Evolutionary conservation across 805 yeast genomes (phyloP), one percentile per base, ranked within the genome.

Genomic region (Teunomyces atbi): DNA sequence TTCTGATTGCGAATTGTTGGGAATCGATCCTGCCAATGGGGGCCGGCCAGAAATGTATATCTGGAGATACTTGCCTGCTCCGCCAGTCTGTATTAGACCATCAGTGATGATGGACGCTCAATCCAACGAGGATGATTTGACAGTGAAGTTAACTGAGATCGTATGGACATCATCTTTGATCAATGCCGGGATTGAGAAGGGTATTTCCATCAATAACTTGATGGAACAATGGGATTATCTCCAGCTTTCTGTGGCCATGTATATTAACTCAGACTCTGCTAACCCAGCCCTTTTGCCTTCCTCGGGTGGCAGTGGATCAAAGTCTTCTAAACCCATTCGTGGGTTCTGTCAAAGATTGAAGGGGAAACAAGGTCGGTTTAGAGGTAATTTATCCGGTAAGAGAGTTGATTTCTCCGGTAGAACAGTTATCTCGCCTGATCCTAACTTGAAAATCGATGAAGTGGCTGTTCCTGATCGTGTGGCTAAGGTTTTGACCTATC

Each of bases 151-250:
- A 48, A 89, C 98, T 0, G 99, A 94, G 68, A 89, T 94, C 51
- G 98, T 91, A 21, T 92, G 96, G 95, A 89, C 96, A 1, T 85
- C 94, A n/a, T 85, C 96, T 4, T 76, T 91, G 69, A 94, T 94
- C 57, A 80, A 89, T 54, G 96, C 97, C 0, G 99, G 97, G 49
- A 81, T 94, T 44, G 96, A 91, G 52, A 92, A 90, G 62, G 99
- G 99, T 48, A 88, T 92, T 51, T 82, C 97, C 12, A 84, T 95
- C 59, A 88, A 89, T 53, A 89, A 89, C 58, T 76, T 94, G 68
- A 91, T 94, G 97, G 98, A 92, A 61, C 99, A 94, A 61, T 94
- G 99, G 99, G 99, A 94, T 61, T 94, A 89, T 62, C 70, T 94
- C 54, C 99, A 94, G 68, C 75, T 94, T 44, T 87, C 96, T 1